phyloP scores from a whole-genome alignment of 179 eudicot species.

The Spinacia oleracea region DNA sequence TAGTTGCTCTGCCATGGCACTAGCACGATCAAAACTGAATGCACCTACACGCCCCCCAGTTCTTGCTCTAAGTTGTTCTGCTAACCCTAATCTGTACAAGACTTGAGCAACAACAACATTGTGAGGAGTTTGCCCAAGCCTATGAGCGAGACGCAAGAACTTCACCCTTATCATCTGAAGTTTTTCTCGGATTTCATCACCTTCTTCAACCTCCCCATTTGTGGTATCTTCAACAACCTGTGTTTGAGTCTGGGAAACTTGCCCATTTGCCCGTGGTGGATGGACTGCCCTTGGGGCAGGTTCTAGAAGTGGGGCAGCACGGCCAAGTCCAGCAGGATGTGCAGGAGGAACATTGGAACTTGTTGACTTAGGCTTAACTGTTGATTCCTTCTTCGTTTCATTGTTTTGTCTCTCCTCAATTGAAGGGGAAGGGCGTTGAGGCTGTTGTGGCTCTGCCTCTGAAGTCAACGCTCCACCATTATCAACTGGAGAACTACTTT shows the following conservation, averaged over 20 bases:
- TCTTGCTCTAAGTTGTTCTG: constrained; percentile 89
- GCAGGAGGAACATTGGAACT: constrained; percentile 42
- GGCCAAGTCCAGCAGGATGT: constrained; percentile 92
- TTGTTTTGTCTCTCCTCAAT: constrained; percentile 34
- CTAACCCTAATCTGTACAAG: constrained; percentile 83
- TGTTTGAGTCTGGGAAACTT: constrained; percentile 49
- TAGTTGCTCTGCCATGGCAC: constrained; percentile 91
- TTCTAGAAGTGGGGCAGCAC: constrained; percentile 69
- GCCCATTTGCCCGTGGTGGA: constrained; percentile 71
- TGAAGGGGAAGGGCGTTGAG: constrained; percentile 3
- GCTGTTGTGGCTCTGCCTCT: too few species aligned
- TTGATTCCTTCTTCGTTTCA: constrained; percentile 30
- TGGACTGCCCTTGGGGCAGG: constrained; percentile 67
- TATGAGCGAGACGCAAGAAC: constrained; percentile 85
- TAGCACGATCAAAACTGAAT: constrained; percentile 92
- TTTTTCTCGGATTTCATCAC: constrained; percentile 89
- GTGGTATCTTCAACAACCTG: constrained; percentile 60
- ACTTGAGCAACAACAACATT: constrained; percentile 98
- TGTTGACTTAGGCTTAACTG: constrained; percentile 43
- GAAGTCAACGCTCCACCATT: constrained; percentile 15
- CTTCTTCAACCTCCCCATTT: constrained; percentile 76
- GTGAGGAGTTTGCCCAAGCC: constrained; percentile 96
- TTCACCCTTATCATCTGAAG: constrained; percentile 95
- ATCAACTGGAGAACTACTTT: constrained; percentile 23
- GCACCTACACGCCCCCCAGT: constrained; percentile 79